Evolutionary conservation across 495 filamentous ascomycete genomes (phyloP).

Genomic region (Massariosphaeria phaeospora): DNA sequence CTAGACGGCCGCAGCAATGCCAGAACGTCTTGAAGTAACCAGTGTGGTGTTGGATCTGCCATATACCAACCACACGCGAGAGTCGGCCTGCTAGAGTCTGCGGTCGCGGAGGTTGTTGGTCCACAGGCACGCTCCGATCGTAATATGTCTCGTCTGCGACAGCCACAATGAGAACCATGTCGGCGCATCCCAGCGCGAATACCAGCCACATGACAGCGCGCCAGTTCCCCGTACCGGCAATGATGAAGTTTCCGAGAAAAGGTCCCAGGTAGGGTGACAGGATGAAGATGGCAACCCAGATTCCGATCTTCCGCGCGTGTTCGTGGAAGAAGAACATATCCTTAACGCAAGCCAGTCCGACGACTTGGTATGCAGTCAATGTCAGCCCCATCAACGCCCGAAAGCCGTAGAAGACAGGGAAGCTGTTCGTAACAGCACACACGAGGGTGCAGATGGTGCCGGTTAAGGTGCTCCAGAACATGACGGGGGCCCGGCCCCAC

Average conservation of each 20-base stretch:
- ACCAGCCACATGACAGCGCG: slow-evolving; percentile 30
- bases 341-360: slow-evolving; percentile 59
- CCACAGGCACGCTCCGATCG: slow-evolving; percentile 47
- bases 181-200: slow-evolving; percentile 37
- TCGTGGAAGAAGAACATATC: slow-evolving; percentile 66
- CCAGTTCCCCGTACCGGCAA: slow-evolving; percentile 32
- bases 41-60: slow-evolving; percentile 60
- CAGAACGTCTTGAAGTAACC: slow-evolving; percentile 24
- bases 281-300: slow-evolving; percentile 51
- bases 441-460: slow-evolving; percentile 54
- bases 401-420: slow-evolving; percentile 46
- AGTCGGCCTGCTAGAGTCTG: slow-evolving; percentile 19
- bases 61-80: slow-evolving; percentile 68
- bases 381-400: slow-evolving; percentile 32
- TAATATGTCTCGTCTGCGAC: slow-evolving; percentile 61
- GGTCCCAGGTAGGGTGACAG: slow-evolving; percentile 59
- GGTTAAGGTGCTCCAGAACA: slow-evolving; percentile 53
- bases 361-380: slow-evolving; percentile 50
- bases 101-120: slow-evolving; percentile 43
- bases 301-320: slow-evolving; percentile 59
- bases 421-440: slow-evolving; percentile 53
- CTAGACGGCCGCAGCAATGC: slow-evolving; percentile 30
- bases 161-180: slow-evolving; percentile 45
- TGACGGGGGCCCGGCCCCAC: slow-evolving; percentile 56
- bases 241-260: slow-evolving; percentile 56